Evolutionary conservation across 2,329 filamentous ascomycete genomes (phyloP), one percentile per base, ranked within the genome.

Genomic region (Nannizziopsis arthrosporioides): DNA sequence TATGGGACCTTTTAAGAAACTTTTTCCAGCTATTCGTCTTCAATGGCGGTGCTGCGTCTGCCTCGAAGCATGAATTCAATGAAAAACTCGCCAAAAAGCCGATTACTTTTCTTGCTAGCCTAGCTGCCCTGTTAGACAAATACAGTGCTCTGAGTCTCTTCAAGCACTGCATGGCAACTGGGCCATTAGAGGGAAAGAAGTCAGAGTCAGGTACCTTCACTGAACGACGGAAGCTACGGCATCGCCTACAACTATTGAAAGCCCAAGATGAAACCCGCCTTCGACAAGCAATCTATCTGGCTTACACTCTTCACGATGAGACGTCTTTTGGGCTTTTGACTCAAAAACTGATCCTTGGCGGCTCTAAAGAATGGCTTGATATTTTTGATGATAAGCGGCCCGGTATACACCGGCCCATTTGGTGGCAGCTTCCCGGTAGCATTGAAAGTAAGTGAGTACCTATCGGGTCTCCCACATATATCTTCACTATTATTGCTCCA

Each of bases 221-320:
- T 18, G 6, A 44, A 36, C 40, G 32, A 22, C 19, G 12, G 30
- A 51, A 42, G 15, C 30, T 47, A 19, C 34, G 34, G 41, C 62
- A 47, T 39, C 51, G 62, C 44, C 53, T 55, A 39, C 18, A 52
- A 34, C 48, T 56, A 2, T 52, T 63, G 30, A 50, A 63, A 51
- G 62, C 58, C 36, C 47, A 61, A 38, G 62, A 57, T n/a, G 66
- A 68, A 55, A 64, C 66, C 38, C 61, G 61, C 7, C 55, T 67
- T 44, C 64, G 68, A 8, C 65, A 69, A 46, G 63, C 58, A 12
- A 62, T 68, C 10, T 61, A 64, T 19, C 59, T 69, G 44, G 63
- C 67, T 1, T 52, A 55, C 10, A 60, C 62, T 40, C 51, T 69
- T 8, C 47, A 60, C 17, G 54, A 65, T 7, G 40, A 55, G 5